Evolutionary conservation across 2,329 filamentous ascomycete genomes (phyloP).

Genomic region (Didymella arachidicola): DNA sequence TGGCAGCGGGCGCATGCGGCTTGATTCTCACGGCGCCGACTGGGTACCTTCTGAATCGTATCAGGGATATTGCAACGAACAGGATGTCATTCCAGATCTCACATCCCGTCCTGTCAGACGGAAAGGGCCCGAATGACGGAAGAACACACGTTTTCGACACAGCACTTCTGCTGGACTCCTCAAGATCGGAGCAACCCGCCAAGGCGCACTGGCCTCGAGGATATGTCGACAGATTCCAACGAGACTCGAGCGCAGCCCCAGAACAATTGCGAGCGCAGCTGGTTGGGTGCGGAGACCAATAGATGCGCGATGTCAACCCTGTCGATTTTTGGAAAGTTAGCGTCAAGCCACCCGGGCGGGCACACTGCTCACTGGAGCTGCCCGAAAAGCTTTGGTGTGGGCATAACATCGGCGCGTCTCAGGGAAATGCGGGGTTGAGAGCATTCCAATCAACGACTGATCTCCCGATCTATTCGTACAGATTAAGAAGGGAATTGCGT

Average conservation of each 20-base stretch:
- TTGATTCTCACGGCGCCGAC: background rate
- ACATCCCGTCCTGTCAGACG: background rate
- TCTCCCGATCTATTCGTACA: conserved; percentile 27
- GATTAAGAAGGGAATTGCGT: conserved; percentile 23
- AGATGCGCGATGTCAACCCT: background rate
- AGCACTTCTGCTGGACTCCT: background rate
- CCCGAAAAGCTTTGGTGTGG: conserved; percentile 37
- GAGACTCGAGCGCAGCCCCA: background rate
- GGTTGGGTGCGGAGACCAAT: background rate
- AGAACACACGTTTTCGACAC: background rate
- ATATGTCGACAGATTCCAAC: background rate
- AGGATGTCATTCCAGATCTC: conserved; percentile 1
- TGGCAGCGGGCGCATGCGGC: background rate
- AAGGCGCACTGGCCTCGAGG: background rate
- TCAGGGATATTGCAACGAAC: background rate
- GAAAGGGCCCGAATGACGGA: background rate
- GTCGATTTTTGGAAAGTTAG: conserved; percentile 17
- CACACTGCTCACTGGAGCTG: conserved; percentile 35
- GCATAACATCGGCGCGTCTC: conserved; percentile 35
- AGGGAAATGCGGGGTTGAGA: conserved; percentile 48
- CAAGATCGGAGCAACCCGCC: background rate
- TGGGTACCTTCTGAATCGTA: background rate
- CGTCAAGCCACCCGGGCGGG: conserved; percentile 30
- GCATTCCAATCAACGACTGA: conserved; percentile 33
- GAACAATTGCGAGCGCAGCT: conserved; percentile 1